Evolutionary conservation across 1,284 basidiomycete species (phyloP), one percentile per base, ranked within the genome.

Genomic region (Heterobasidion parviporum): DNA sequence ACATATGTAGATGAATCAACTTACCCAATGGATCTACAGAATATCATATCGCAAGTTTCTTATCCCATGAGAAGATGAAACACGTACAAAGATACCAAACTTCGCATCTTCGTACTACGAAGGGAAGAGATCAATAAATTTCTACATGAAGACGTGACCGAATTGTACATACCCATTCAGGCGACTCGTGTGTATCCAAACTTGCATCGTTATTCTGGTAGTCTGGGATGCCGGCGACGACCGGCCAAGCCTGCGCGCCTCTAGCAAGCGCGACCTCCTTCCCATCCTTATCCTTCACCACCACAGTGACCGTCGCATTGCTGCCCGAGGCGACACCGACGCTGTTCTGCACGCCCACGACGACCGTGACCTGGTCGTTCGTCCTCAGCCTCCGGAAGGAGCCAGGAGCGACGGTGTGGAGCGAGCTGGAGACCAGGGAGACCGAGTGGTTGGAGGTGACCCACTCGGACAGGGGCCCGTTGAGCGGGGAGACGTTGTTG

Each of bases 21-120:
- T 50, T 20, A 60, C 82, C 80, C 81, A 84, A 60, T 83, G 82
- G 52, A 84, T 72, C 65, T 80, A 70, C 33, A 49, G 15, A 38
- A 41, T n/a, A 48, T 49, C 20, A 55, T 34, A 15, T 56, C 38
- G 44, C 52, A 38, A 34, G 46, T 26, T 33, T 16, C 54, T n/a
- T 35, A 38, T 15, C 5, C 10, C 10, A 35, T 33, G 46, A 52
- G 20, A 44, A 16, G 26, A 6, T 26, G 26, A 26, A 18, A 54
- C 12, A n/a, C 77, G 63, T 57, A 80, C 79, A 52, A 84, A 83
- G 43, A 83, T 82, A 3, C 80, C 80, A 59, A 73, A 81, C 62
- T 81, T 81, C 10, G 74, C 79, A 50, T 74, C 68, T 57, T 69
- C 74, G 72, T 72, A 81, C 78, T 71, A 26, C n/a, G 8, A 7